Evolutionary conservation across 495 filamentous ascomycete genomes (phyloP).

Genomic region (Aspergillus diversus): DNA sequence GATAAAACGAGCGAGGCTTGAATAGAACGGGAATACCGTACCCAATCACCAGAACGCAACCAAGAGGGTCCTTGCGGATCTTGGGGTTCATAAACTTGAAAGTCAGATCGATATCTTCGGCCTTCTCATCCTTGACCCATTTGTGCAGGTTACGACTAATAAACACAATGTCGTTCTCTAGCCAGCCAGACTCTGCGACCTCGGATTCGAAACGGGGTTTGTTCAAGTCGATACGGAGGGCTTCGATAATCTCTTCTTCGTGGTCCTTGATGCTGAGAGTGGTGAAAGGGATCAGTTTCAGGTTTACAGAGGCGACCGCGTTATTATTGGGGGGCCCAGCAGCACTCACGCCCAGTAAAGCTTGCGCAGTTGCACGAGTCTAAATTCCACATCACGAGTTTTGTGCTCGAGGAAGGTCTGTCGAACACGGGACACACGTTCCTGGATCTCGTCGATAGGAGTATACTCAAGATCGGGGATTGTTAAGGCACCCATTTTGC

Average conservation of each 20-base stretch:
- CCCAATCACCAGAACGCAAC: conserved; percentile 84
- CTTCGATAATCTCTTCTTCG: conserved; percentile 66
- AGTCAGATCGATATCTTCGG: conserved; percentile 67
- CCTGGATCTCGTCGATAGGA: conserved; percentile 65
- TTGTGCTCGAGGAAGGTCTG: conserved; percentile 74
- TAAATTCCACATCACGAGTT: conserved; percentile 79
- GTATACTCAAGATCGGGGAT: conserved; percentile 67
- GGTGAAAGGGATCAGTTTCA: conserved; percentile 11
- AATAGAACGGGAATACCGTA: conserved; percentile 28
- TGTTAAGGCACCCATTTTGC: conserved; percentile 35
- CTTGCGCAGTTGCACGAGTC: conserved; percentile 83
- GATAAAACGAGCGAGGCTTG: background rate
- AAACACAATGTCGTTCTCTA: conserved; percentile 78
- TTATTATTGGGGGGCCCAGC: background rate
- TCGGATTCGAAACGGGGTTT: conserved; percentile 72
- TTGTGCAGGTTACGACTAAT: conserved; percentile 72
- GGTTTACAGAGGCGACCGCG: background rate
- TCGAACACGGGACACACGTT: conserved; percentile 58
- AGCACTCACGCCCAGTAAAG: conserved; percentile 79
- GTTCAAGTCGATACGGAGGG: conserved; percentile 72
- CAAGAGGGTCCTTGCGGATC: conserved; percentile 88
- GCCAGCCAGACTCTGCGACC: conserved; percentile 72
- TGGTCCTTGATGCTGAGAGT: conserved; percentile 69
- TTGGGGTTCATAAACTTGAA: conserved; percentile 71
- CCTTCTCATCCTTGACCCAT: conserved; percentile 81